These are phyloP conservation scores for Pichia sp. DNA, from an alignment of 1,139 yeast genomes.

Conservation along the genomic window DNA sequence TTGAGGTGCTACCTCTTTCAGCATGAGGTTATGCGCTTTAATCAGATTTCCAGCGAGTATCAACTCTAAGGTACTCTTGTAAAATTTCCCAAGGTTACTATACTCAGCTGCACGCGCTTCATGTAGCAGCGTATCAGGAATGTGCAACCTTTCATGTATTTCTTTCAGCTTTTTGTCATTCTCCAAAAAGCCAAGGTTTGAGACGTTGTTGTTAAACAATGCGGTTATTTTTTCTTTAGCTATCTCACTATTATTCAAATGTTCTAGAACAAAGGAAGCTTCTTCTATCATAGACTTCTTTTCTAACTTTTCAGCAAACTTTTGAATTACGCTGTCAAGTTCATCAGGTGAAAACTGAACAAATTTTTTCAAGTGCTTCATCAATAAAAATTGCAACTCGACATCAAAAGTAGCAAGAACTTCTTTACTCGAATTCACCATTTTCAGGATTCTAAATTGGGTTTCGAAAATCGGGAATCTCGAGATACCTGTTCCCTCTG, in stretches of 20 bases:
- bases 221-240: conserved; percentile 27
- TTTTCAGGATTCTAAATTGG: conserved; percentile 36
- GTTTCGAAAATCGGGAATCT: background rate
- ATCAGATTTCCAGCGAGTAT: conserved; percentile 57
- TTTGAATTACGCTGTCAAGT: conserved; percentile 43
- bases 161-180: conserved; percentile 35
- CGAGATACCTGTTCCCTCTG: conserved; percentile 11
- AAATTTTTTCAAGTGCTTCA: conserved; percentile 21
- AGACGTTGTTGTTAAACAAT: conserved; percentile 47
- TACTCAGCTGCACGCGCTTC: conserved; percentile 51
- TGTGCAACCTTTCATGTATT: conserved; percentile 36
- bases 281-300: conserved; percentile 50
- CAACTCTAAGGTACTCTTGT: conserved; percentile 59
- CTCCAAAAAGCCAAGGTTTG: conserved; percentile 33
- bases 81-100: conserved; percentile 44
- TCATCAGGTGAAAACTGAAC: conserved; percentile 12
- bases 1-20: conserved; percentile 63
- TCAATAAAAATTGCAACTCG: conserved; percentile 25
- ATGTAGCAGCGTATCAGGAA: conserved; percentile 46
- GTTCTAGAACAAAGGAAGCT: conserved; percentile 57
- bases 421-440: conserved; percentile 30
- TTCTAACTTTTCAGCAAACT: conserved; percentile 53
- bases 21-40: conserved; percentile 60
- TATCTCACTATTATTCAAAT: conserved; percentile 40
- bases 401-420: conserved; percentile 24